Evolutionary conservation across 257 asterid species (phyloP), one percentile per base, ranked within the genome.

Genomic region (Przewalskia tangutica): DNA sequence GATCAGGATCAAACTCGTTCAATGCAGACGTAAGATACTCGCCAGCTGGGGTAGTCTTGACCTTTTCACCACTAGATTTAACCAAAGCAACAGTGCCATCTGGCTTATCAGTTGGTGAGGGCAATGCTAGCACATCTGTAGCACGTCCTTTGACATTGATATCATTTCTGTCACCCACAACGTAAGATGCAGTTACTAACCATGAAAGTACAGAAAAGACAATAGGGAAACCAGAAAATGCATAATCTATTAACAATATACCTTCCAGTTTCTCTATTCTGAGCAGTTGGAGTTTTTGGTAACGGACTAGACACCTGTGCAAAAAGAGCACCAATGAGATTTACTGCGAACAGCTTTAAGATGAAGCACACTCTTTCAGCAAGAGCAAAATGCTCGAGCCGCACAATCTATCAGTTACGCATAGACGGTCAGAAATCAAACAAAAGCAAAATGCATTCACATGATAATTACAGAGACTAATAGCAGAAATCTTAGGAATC

Each of bases 11-110:
- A 88, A 96, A 94, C 78, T 94, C 98, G 84, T 89, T 92, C 73
- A 96, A 89, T 70, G 99, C 98, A 65, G 98, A 89, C 66, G 99
- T 96, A 76, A 96, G 98, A 87, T 96, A 96, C 86, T 96, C 99
- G 77, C 99, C 99, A 70, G 99, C 99, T 67, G 99, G 99, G 68
- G 99, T 95, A 76, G 90, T 88, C 90, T 94, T 96, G 81, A 89
- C 89, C 87, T 87, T 91, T 84, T 94, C 98, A 81, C 82, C 79
- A 65, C 91, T 90, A 68, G 97, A 83, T 84, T 92, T 91, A 82
- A 96, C 97, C 93, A 96, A 86, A 82, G 98, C 90, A 89, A 91
- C 85, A 66, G 97, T 85, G 82, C 86, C 89, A 73, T 89, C 97
- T 63, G 86, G 84, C 89, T 91, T 91, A 66, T 88, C 93, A 70